Evolutionary conservation across 345 rosid genomes (phyloP), one percentile per base, ranked within the genome.

Genomic region (Camelina hispida): DNA sequence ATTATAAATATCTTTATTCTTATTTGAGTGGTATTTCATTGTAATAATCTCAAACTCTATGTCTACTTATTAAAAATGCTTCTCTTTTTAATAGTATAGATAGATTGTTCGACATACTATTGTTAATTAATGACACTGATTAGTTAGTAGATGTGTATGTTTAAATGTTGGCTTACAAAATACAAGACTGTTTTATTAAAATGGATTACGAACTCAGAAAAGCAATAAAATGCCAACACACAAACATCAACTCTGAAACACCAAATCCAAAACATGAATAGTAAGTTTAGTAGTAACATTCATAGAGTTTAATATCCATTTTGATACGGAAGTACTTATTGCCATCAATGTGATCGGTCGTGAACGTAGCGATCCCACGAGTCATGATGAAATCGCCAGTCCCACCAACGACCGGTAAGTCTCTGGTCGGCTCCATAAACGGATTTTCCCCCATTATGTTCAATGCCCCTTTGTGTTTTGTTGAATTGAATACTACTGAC

Each of bases 251-350:
- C n/a, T 12, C 2, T 12, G 6, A 42, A 42, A 42, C 47, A 15
- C n/a, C 50, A 46, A 15, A 46, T 18, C 18, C 50, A 46, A 46
- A 8, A 44, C 46, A 42, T 42, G n/a, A 28, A 28, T 42, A 43
- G 7, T 13, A 14, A 14, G 7, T 14, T 7, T 43, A 43, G 15
- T 34, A 71, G 44, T 59, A 71, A 47, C 67, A 71, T 16, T 71
- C 75, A n/a, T 47, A 59, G 47, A 71, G 66, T 34, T 71, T 71
- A 48, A 71, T 34, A 47, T 59, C 75, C 66, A 71, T 6, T n/a
- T 47, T 60, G 35, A 71, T 2, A 58, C 67, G 48, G 35, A 71
- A 71, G 47, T 71, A 71, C 22, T 59, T 48, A 4, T 7, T n/a
- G 25, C 37, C 48, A 47, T 69, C 28, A 56, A 69, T 1, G 13